phyloP scores from a whole-genome alignment of 208 protist genomes.

The Acanthamoeba royreba region DNA sequence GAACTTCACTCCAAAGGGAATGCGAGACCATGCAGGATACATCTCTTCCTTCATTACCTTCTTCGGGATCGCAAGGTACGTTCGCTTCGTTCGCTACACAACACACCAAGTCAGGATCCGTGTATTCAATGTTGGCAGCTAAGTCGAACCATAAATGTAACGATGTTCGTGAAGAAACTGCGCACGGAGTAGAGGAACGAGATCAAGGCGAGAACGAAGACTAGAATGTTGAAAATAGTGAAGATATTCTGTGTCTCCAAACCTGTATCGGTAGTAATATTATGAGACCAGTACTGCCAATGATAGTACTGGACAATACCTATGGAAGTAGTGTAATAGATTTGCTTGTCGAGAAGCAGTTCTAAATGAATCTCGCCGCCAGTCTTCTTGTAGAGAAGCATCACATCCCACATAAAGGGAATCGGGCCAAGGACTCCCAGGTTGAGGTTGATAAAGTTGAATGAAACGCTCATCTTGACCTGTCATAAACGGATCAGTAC shows the following conservation, averaged over 20 bases:
- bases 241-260: conserved; percentile 31
- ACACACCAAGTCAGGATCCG: neutral
- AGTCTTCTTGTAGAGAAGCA: neutral
- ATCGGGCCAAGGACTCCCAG: conserved; percentile 6
- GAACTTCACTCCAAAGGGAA: neutral
- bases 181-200: neutral
- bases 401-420: conserved; percentile 7
- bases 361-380: neutral
- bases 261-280: neutral
- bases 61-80: neutral
- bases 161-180: neutral
- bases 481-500: neutral
- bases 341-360: conserved; percentile 9
- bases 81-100: neutral
- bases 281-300: too few relatives aligned
- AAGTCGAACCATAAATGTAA: neutral
- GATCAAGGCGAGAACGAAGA: neutral
- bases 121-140: neutral
- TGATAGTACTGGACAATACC: too few relatives aligned
- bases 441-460: conserved; percentile 24
- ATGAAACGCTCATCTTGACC: conserved; percentile 12
- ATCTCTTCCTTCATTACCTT: conserved; percentile 32
- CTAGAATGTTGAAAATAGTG: neutral
- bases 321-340: conserved; percentile 18
- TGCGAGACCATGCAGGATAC: neutral